Base-by-base conservation (phyloP, 495 filamentous ascomycete genomes). In the Filosporella fistucella region DNA sequence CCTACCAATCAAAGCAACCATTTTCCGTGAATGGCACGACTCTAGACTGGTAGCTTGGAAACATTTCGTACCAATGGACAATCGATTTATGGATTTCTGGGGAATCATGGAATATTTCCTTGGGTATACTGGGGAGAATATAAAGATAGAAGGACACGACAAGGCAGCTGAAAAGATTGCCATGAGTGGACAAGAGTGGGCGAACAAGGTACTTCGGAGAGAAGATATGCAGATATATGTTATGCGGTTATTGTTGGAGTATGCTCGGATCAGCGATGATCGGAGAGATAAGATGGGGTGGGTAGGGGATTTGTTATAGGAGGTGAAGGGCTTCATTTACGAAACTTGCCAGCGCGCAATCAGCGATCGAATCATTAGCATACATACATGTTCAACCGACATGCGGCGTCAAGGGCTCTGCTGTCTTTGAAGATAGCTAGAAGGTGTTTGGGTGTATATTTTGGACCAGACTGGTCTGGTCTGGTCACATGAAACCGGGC, bases 21-120 rank as follows among this genome's bases (percentile, higher is more conserved):
- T 89, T 26, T 88, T 84, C 70, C 69, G 77, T 9, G 85, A 88
- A 63, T 88, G 84, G 85, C 85, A 88, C 49, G 85, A 89, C 55
- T 77, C 73, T 28, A 65, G 85, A 17, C 64, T 89, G 7, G 70
- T 84, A 17, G 71, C 82, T 10, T 88, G 85, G 85, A 76, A 76
- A 45, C 85, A 89, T 54, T 89, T 81, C 54, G 83, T 89, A n/a
- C 88, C 88, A 1, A 86, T 93, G 84, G 88, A 91, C 57, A 89
- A 84, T 57, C 74, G 81, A 12, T 91, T 84, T 51, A 70, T 79
- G 28, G 88, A 94, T 59, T 67, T 88, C 36, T 91, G 81, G 42
- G 82, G 79, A 2, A 75, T 93, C 11, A 79, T 93, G 74, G 80
- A 86, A 47, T 91, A 89, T 57, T 91, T 91, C 60, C 52, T 89